phyloP scores from a whole-genome alignment of 164 flowering plant genomes.

The Aristolochia contorta region DNA sequence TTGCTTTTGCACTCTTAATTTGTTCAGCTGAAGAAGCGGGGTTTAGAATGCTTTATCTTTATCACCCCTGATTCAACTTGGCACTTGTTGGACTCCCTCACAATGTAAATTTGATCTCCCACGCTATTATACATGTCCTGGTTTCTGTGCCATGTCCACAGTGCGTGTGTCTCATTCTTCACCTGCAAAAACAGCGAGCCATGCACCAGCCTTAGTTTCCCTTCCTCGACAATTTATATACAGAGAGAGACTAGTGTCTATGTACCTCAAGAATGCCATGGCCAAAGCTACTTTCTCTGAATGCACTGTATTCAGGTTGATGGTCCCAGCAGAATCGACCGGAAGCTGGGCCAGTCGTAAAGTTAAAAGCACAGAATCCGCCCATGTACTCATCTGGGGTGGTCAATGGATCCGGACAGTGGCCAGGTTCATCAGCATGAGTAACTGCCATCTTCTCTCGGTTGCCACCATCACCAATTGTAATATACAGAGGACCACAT shows the following conservation, averaged over 20 bases:
- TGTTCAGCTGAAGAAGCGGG: too few relatives aligned
- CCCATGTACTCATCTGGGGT: slow-evolving; percentile 66
- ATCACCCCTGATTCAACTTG: slow-evolving; percentile 16
- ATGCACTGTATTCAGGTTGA: slow-evolving; percentile 96
- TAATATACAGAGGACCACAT: slow-evolving; percentile 81
- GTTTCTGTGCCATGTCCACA: slow-evolving; percentile 89
- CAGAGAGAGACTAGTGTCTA: neutral
- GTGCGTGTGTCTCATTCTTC: slow-evolving; percentile 70
- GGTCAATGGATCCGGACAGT: slow-evolving; percentile 68
- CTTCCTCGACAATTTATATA: neutral
- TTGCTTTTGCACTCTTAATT: too few relatives aligned
- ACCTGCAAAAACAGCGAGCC: slow-evolving; percentile 36
- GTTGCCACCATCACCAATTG: slow-evolving; percentile 85
- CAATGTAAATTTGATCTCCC: slow-evolving; percentile 77
- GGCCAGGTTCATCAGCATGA: slow-evolving; percentile 84
- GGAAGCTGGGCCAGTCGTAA: slow-evolving; percentile 76
- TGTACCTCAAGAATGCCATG: slow-evolving; percentile 88
- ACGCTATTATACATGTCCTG: slow-evolving; percentile 38
- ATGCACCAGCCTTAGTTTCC: neutral
- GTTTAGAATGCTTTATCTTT: neutral
- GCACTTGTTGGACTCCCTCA: slow-evolving; percentile 55
- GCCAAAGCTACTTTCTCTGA: slow-evolving; percentile 87
- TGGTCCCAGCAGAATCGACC: slow-evolving; percentile 85
- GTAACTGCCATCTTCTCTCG: slow-evolving; percentile 65
- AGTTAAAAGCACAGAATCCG: slow-evolving; percentile 76